phyloP scores from a whole-genome alignment of 116 monocot species.

The Cymodocea nodosa region DNA sequence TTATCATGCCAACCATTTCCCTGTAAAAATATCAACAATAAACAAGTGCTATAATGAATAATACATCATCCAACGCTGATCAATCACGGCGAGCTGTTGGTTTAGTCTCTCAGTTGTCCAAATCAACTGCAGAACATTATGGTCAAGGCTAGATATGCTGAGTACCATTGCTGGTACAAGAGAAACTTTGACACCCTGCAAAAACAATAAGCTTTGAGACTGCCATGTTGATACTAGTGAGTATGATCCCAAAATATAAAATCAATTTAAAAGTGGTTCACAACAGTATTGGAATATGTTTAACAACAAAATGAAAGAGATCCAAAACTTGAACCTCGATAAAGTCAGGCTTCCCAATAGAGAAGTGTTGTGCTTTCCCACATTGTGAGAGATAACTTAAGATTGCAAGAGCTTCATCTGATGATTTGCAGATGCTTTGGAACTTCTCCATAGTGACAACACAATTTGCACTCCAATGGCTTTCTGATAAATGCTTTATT shows the following conservation, averaged over 20 bases:
- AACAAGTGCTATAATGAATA: background rate
- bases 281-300: background rate
- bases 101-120: constrained; percentile 69
- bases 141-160: constrained; percentile 46
- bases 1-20: too few relatives aligned
- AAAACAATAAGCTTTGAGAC: background rate
- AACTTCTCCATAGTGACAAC: constrained; percentile 56
- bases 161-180: constrained; percentile 30
- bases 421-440: constrained; percentile 31
- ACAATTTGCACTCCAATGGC: constrained; percentile 67
- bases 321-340: constrained; percentile 39
- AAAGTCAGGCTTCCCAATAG: constrained; percentile 35
- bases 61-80: constrained; percentile 43
- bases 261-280: background rate
- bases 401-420: constrained; percentile 40
- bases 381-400: constrained; percentile 45
- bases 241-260: too few relatives aligned
- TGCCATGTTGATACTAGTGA: background rate
- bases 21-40: background rate
- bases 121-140: constrained; percentile 55
- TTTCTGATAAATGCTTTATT: constrained; percentile 35
- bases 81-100: constrained; percentile 53
- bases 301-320: background rate
- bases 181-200: constrained; percentile 82
- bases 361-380: constrained; percentile 56